Percentiles rank a stretch among this genome's conserved stretches.
Evolutionary conservation across 176 grass and related monocot genomes (phyloP).

Genomic region (Raddia guianensis): DNA sequence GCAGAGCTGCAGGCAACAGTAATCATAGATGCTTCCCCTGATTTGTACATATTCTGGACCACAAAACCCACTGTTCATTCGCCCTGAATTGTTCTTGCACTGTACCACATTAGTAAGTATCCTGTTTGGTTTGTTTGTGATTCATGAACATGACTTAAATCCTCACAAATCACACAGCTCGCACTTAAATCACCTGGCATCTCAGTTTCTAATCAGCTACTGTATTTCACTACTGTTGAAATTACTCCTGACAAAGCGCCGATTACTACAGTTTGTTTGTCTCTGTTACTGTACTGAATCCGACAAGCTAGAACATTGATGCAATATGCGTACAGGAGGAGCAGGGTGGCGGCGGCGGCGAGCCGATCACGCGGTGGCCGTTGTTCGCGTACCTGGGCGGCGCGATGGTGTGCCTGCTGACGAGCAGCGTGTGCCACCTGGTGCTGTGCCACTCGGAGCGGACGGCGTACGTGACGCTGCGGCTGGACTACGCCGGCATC

Average conservation of each 20-base stretch:
- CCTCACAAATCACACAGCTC: background rate
- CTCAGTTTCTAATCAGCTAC: background rate
- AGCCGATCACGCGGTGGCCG: slow-evolving; percentile 82
- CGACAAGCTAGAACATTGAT: background rate
- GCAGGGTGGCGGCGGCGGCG: background rate
- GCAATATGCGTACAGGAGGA: slow-evolving; percentile 1
- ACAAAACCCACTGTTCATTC: background rate
- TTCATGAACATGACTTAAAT: background rate
- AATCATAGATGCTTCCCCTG: background rate
- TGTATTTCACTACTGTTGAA: background rate
- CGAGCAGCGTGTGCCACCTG: slow-evolving; percentile 80
- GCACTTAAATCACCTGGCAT: background rate
- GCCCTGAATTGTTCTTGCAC: background rate
- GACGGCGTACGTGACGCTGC: slow-evolving; percentile 62
- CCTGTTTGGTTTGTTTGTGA: background rate
- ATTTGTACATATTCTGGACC: background rate
- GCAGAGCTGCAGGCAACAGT: background rate
- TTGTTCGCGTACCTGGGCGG: slow-evolving; percentile 68
- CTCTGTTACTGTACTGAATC: background rate
- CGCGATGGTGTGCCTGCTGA: slow-evolving; percentile 87
- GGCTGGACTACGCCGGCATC: slow-evolving; percentile 93
- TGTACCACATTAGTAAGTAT: background rate
- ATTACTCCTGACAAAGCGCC: background rate
- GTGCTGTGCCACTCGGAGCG: slow-evolving; percentile 77
- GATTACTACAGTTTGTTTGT: background rate